These are phyloP conservation scores for Podaxis mareebaensis DNA, from an alignment of 768 basidiomycete species.

Conservation along the genomic window DNA sequence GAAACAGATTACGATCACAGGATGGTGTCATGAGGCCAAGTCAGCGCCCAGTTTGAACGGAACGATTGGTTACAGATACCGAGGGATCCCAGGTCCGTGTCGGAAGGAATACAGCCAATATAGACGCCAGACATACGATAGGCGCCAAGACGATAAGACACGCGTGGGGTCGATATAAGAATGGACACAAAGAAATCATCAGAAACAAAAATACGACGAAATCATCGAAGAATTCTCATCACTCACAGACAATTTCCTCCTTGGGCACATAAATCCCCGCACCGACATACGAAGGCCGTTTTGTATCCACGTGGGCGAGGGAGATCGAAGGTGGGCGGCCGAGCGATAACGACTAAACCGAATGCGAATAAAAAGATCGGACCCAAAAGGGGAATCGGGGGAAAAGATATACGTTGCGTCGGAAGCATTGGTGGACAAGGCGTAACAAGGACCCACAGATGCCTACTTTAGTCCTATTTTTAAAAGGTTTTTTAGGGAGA, in stretches of 20 bases:
- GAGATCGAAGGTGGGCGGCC: slow-evolving; percentile 72
- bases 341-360: slow-evolving; percentile 60
- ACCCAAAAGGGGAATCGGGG: background rate
- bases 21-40: background rate
- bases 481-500: background rate
- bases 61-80: background rate
- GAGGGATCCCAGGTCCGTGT: no score
- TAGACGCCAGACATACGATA: no score
- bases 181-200: background rate
- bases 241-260: slow-evolving; percentile 52
- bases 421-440: slow-evolving; percentile 9
- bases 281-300: slow-evolving; percentile 51
- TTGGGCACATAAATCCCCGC: slow-evolving; percentile 47
- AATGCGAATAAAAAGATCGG: background rate
- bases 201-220: slow-evolving; percentile 10
- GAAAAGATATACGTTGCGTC: no score
- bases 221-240: no score
- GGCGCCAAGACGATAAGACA: no score
- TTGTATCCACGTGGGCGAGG: slow-evolving; percentile 64
- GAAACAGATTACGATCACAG: background rate
- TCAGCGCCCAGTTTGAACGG: background rate
- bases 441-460: slow-evolving; percentile 14
- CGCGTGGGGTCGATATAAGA: no score
- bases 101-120: no score
- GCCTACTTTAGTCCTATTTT: slow-evolving; percentile 1